These are phyloP conservation scores for Neofusicoccum cordaticola DNA, from an alignment of 2,329 filamentous ascomycete genomes.

Conservation along the genomic window DNA sequence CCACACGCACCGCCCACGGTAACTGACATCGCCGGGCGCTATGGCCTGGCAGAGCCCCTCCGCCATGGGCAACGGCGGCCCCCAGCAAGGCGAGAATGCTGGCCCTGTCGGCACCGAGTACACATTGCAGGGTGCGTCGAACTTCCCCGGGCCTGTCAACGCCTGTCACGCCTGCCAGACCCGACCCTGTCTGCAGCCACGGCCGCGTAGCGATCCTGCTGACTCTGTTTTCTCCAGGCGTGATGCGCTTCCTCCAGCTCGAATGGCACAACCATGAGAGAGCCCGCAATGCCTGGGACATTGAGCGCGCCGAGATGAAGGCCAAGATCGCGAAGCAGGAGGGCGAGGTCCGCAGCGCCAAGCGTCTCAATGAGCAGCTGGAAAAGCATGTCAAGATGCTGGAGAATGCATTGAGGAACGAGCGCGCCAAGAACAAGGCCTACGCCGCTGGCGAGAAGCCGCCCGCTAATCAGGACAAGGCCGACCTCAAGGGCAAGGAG, in stretches of 20 bases:
- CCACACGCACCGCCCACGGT: slow-evolving; percentile 17
- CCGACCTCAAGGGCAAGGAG: slow-evolving; percentile 31
- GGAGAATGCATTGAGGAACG: slow-evolving; percentile 81
- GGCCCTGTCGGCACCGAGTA: slow-evolving; percentile 65
- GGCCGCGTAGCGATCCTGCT: slow-evolving; percentile 22
- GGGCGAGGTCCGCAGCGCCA: slow-evolving; percentile 80
- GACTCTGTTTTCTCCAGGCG: slow-evolving; percentile 56
- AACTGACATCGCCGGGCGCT: slow-evolving; percentile 24
- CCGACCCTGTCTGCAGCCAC: not conserved
- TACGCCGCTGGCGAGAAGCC: slow-evolving; percentile 51
- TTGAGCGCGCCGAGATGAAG: slow-evolving; percentile 98
- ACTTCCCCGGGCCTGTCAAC: not conserved
- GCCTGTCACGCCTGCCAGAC: slow-evolving; percentile 3
- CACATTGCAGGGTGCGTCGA: slow-evolving; percentile 63
- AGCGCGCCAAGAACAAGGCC: slow-evolving; percentile 66
- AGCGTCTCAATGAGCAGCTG: slow-evolving; percentile 82
- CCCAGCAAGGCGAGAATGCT: slow-evolving; percentile 48
- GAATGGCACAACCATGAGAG: slow-evolving; percentile 99
- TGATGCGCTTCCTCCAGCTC: slow-evolving; percentile 98
- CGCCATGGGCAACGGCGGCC: slow-evolving; percentile 58
- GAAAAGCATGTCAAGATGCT: slow-evolving; percentile 88
- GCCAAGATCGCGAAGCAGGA: slow-evolving; percentile 92
- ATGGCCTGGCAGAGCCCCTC: slow-evolving; percentile 72
- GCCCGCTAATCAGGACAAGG: slow-evolving; percentile 42
- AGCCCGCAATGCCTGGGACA: slow-evolving; percentile 97